Conservation (phyloP, 768 basidiomycete species). For the Chalciporus pseudorubinellus region DNA sequence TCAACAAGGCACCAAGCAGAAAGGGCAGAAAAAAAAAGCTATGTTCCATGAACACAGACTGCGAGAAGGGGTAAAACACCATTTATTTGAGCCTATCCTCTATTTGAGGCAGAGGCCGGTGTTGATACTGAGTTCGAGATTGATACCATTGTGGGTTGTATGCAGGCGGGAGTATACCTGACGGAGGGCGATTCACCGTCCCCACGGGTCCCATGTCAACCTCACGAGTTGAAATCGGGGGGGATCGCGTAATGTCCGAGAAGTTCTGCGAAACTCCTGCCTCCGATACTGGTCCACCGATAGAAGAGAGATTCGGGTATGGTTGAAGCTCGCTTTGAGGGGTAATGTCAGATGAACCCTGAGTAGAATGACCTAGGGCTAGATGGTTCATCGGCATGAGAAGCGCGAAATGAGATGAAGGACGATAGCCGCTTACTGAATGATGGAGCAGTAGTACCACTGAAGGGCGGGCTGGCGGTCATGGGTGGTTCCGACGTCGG, state of each 20-base stretch:
- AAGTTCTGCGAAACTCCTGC: neutral
- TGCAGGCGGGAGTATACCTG: conserved; percentile 8
- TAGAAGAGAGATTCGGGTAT: neutral
- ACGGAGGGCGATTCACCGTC: neutral
- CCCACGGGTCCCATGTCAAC: conserved; percentile 1
- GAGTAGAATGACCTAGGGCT: neutral
- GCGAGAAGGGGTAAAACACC: too few relatives aligned
- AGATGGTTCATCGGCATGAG: neutral
- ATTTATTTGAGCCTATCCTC: neutral
- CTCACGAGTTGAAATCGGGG: neutral
- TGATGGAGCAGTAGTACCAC: neutral
- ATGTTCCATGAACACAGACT: neutral
- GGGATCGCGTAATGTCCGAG: neutral
- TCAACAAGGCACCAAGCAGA: neutral
- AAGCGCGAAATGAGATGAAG: neutral
- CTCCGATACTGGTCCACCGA: neutral
- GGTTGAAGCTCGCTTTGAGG: neutral
- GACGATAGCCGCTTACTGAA: neutral
- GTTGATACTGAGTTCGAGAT: neutral
- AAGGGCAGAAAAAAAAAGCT: neutral
- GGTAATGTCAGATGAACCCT: neutral
- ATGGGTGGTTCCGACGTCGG: neutral
- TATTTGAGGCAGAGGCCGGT: neutral
- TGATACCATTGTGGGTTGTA: conserved; percentile 8
- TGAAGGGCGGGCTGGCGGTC: too few relatives aligned